These are phyloP conservation scores for Gynandropsis gynandra DNA, from an alignment of 345 rosid species.

Conservation along the genomic window DNA sequence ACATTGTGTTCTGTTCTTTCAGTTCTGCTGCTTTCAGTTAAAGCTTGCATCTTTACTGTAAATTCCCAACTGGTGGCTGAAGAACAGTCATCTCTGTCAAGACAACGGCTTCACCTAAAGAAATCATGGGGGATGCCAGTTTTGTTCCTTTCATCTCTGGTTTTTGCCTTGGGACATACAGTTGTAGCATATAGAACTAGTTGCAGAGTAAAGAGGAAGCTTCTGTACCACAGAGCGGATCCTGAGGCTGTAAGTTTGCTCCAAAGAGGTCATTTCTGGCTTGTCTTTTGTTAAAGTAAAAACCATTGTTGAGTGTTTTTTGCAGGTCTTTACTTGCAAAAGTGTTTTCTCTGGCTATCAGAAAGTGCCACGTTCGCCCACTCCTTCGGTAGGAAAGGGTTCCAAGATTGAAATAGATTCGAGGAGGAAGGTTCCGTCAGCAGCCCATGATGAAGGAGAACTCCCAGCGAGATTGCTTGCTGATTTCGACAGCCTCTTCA, in stretches of 20 bases:
- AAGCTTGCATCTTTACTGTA: slow-evolving; percentile 75
- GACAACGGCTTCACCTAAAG: slow-evolving; percentile 70
- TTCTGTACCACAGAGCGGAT: slow-evolving; percentile 76
- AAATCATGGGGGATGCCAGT: slow-evolving; percentile 99
- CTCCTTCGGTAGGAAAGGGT: slow-evolving; percentile 60
- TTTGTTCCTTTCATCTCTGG: slow-evolving; percentile 81
- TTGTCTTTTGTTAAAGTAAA: too few relatives aligned
- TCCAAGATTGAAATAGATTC: slow-evolving; percentile 61
- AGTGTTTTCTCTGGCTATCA: slow-evolving; percentile 72
- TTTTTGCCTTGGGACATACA: slow-evolving; percentile 86
- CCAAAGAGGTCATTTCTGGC: too few relatives aligned
- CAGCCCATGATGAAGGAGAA: slow-evolving; percentile 51
- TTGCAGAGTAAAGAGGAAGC: slow-evolving; percentile 83
- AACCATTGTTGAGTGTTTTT: slow-evolving; percentile 4
- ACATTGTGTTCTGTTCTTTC: slow-evolving; percentile 64
- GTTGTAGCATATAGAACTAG: slow-evolving; percentile 93
- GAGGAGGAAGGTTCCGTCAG: slow-evolving; percentile 46
- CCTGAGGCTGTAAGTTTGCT: slow-evolving; percentile 74
- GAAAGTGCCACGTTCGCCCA: slow-evolving; percentile 91
- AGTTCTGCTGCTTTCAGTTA: slow-evolving; percentile 60
- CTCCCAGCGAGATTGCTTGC: slow-evolving; percentile 63
- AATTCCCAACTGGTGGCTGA: slow-evolving; percentile 66
- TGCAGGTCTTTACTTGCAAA: slow-evolving; percentile 82
- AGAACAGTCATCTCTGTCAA: slow-evolving; percentile 55
- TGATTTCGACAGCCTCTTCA: slow-evolving; percentile 74